These are phyloP conservation scores for Theileria annulata DNA, from an alignment of 169 alveolate species.

Conservation along the genomic window DNA sequence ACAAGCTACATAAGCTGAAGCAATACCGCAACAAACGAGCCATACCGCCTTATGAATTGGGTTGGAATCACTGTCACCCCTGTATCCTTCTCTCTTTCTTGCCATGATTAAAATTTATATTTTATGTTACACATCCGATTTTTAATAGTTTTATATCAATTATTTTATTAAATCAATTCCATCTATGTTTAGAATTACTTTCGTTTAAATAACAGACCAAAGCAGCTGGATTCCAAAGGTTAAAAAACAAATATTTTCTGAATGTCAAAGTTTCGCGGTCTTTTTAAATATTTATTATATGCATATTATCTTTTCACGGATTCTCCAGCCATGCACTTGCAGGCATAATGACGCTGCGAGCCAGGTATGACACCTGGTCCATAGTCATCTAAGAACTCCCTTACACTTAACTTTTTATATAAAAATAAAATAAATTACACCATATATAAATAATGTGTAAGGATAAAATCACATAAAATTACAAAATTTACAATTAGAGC, in stretches of 20 bases:
- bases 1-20: not conserved
- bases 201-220: not conserved
- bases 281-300: not conserved
- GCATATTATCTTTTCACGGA: conserved; percentile 10
- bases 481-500: not conserved
- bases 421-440: not conserved
- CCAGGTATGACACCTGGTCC: not conserved
- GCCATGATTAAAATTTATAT: conserved; percentile 7
- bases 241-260: not conserved
- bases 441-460: not conserved
- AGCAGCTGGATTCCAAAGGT: not conserved
- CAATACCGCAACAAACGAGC: conserved; percentile 3
- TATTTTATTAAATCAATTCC: not conserved
- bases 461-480: too few species aligned
- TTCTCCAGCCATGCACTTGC: conserved; percentile 28
- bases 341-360: conserved; percentile 6
- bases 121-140: conserved; percentile 10
- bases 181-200: not conserved
- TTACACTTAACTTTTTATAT: not conserved
- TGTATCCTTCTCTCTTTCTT: not conserved
- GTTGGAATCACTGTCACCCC: conserved; percentile 1
- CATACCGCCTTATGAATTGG: conserved; percentile 25
- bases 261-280: not conserved
- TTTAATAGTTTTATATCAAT: not conserved
- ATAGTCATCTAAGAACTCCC: not conserved